Evolutionary conservation across 257 asterid genomes (phyloP).

Genomic region (Nicotiana knightiana): DNA sequence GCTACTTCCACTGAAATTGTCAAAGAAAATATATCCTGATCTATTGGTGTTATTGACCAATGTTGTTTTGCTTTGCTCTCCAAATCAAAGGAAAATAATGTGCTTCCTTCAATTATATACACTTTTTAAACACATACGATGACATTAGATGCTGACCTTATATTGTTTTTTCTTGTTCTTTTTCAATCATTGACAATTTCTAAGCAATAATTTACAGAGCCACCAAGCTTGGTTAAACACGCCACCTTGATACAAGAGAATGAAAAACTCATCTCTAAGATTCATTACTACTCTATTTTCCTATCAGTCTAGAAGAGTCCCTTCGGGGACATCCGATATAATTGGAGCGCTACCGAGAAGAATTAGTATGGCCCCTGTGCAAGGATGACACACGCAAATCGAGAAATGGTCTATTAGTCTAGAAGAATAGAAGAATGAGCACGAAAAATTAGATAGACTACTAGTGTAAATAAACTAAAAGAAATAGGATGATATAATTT

Average conservation of each 20-base stretch:
- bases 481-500: neutral
- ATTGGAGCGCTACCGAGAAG: conserved; percentile 22
- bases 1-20: neutral
- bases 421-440: neutral
- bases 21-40: neutral
- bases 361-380: conserved; percentile 23
- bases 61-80: neutral
- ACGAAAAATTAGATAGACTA: neutral
- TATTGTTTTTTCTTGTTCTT: neutral
- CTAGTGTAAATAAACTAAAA: neutral
- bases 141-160: neutral
- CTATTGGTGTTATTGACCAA: neutral
- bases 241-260: neutral
- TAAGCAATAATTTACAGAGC: neutral
- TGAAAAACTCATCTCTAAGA: neutral
- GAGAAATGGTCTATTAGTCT: conserved; percentile 21
- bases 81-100: neutral
- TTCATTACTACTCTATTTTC: neutral
- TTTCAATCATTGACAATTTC: neutral
- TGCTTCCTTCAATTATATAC: neutral
- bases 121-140: neutral
- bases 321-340: conserved; percentile 20
- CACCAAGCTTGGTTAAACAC: neutral
- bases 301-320: neutral
- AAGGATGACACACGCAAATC: conserved; percentile 26